A percentile compares a stretch with the other conserved stretches of the same genome.
These are phyloP conservation scores for Paraglomus occultum DNA, from an alignment of 192 early-diverging fungal species.

Conservation along the genomic window DNA sequence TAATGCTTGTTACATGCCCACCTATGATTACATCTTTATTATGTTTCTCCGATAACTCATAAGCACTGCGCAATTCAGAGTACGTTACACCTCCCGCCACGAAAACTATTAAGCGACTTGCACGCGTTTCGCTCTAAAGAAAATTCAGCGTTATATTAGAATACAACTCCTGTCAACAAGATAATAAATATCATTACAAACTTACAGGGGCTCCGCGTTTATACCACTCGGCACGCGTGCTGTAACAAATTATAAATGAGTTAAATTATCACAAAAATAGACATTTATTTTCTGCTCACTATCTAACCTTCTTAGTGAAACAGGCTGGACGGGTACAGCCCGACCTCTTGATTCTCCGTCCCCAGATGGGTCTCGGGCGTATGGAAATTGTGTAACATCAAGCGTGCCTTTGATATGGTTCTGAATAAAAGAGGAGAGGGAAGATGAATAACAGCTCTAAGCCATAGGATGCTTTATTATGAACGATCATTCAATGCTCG, in stretches of 20 bases:
- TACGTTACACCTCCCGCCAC: conserved; percentile 71
- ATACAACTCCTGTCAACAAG: neutral
- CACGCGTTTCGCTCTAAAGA: conserved; percentile 35
- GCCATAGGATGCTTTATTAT: no score
- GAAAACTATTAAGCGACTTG: conserved; percentile 66
- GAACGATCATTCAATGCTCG: neutral
- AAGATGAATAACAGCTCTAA: neutral
- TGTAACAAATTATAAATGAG: neutral
- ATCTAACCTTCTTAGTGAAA: conserved; percentile 41
- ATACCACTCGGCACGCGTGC: conserved; percentile 11
- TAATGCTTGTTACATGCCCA: conserved; percentile 19
- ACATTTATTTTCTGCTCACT: conserved; percentile 30
- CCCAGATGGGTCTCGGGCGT: conserved; percentile 56
- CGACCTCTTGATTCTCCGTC: conserved; percentile 32
- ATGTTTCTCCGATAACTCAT: conserved; percentile 62
- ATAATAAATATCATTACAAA: neutral
- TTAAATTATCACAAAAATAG: neutral
- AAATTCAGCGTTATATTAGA: conserved; percentile 15
- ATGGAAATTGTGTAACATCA: conserved; percentile 64
- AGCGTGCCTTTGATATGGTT: conserved; percentile 54
- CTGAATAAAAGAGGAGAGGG: conserved; percentile 43
- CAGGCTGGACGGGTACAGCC: conserved; percentile 34
- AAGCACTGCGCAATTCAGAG: conserved; percentile 70
- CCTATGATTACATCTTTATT: conserved; percentile 74
- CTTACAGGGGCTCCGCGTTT: neutral